Base-by-base conservation (phyloP, 192 early-diverging fungal species). In the Backusella circina region DNA sequence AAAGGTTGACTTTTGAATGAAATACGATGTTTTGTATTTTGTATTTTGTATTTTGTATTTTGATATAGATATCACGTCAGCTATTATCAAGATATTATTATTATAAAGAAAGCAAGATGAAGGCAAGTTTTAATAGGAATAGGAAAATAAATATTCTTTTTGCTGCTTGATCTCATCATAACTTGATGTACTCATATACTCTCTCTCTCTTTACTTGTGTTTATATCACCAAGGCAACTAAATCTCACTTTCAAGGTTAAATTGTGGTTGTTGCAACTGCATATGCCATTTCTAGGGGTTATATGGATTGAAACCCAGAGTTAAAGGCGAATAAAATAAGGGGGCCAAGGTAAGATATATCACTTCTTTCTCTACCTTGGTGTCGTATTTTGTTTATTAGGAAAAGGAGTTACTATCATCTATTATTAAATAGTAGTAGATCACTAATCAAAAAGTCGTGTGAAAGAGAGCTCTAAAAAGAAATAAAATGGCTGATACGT, bases 1-100 rank as follows among this genome's bases (percentile, higher is more conserved):
- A 67, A 65, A 33, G 65, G 65, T 67, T 67, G 65, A 21, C 18
- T 67, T 67, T 35, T 33, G 33, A 33, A 67, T 67, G 65, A 16
- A 16, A 18, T 47, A 47, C 44, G 18, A n/a, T 47, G 39, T 35
- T 35, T 35, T n/a, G n/a, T 38, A 10, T 38, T 38, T 38, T 41
- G 39, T 41, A 41, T 41, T 41, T 41, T 41, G 39, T 38, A 10
- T 38, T 38, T 38, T 41, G 39, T 41, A 41, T 41, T 41, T 41
- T 41, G 39, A 47, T 47, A 44, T 44, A 5, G 4, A n/a, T n/a
- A 47, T 47, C 44, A 47, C 44, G 44, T 47, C 44, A 47, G 44
- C 18, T n/a, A 47, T 47, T 47, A 47, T 47, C 44, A 47, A 47
- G 44, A 47, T 47, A 47, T 47, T 47, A 47, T n/a, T 41, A 41